These are phyloP conservation scores for Gentiana straminea DNA, from an alignment of 257 asterid species.

Conservation along the genomic window DNA sequence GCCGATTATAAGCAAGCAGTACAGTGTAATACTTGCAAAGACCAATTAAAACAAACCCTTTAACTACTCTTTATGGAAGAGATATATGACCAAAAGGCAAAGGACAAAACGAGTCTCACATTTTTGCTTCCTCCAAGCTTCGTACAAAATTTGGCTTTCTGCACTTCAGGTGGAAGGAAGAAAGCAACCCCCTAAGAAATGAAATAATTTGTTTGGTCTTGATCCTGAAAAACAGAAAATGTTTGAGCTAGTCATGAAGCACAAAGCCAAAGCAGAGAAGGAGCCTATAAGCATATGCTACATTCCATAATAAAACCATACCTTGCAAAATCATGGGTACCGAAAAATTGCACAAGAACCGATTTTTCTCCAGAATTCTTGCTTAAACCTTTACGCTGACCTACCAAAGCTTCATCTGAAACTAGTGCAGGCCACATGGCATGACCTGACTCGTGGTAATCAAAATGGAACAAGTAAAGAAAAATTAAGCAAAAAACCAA, in stretches of 20 bases:
- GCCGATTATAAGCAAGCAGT: too few relatives aligned
- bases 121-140: conserved; percentile 87
- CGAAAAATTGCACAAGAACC: conserved; percentile 89
- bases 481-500: not conserved
- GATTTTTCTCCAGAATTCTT: conserved; percentile 69
- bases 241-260: conserved; percentile 13
- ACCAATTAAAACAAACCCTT: not conserved
- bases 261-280: not conserved
- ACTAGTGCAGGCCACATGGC: conserved; percentile 98
- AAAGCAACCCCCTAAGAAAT: conserved; percentile 84
- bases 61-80: conserved; percentile 3
- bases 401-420: conserved; percentile 67
- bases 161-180: conserved; percentile 86
- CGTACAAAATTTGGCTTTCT: conserved; percentile 57
- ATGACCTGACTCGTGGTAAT: conserved; percentile 52
- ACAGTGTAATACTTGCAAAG: not conserved
- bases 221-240: conserved; percentile 45
- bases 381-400: conserved; percentile 59
- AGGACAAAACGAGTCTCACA: conserved; percentile 38
- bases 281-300: not conserved
- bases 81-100: conserved; percentile 4
- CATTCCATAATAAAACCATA: conserved; percentile 13
- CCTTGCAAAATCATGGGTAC: conserved; percentile 99
- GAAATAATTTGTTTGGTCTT: conserved; percentile 60
- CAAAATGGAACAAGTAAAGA: not conserved